Evolutionary conservation across 345 rosid genomes (phyloP), one percentile per base, ranked within the genome.

Genomic region (Zanthoxylum bungeanum): DNA sequence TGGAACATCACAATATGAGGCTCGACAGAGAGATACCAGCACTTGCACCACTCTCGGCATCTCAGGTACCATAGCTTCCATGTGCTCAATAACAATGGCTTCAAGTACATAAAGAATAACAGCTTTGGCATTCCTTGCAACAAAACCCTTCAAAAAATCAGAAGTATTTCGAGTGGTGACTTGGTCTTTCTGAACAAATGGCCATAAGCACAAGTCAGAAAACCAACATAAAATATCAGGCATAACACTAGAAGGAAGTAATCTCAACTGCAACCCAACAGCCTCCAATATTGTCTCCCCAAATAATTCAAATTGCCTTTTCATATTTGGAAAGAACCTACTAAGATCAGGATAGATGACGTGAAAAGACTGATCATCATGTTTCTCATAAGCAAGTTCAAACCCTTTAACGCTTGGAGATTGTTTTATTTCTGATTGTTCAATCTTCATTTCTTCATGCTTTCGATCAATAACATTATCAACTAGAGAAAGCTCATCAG

Each of bases 221-320:
- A 89, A 91, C 94, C 97, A 89, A 75, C 94, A 89, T 82, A 89
- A 85, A 73, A 91, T 79, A 75, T 91, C 97, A 37, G 92, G 89
- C 67, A 91, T 60, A 50, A 65, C 68, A 27, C 86, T 74, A 22
- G 92, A 78, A 78, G 97, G 79, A 69, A 87, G 80, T 55, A 77
- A 86, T 70, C 81, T 84, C 77, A 91, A 72, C 72, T 89, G 97
- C 90, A 91, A 72, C 58, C 88, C 84, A 78, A 89, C 91, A 76
- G 97, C 97, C 74, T 91, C 88, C 77, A 91, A 80, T 74, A 89
- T 86, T 72, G 74, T 79, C 72, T 91, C 94, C 71, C 87, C 97
- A 76, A 91, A 91, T 62, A 72, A 73, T 75, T 85, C 80, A 66
- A 89, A 91, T 64, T 86, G 89, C 60, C 69, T 89, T 82, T 80